These are phyloP conservation scores for Aspergillus fischeri DNA, from an alignment of 2,329 filamentous ascomycete species.

Conservation along the genomic window DNA sequence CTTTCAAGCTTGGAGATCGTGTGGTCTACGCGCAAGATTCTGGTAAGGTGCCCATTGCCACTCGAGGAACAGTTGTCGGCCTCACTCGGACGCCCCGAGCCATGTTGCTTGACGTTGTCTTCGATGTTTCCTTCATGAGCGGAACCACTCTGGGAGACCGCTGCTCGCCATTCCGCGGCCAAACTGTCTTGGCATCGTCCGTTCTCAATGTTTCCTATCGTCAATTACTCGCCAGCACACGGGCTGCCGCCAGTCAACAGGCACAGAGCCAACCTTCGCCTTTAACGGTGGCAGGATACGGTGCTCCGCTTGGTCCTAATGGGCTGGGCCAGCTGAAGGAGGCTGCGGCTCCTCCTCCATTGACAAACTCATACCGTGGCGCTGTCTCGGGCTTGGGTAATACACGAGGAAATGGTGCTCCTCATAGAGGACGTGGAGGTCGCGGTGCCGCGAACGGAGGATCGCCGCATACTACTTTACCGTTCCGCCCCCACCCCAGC, in stretches of 20 bases:
- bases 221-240: conserved; percentile 65
- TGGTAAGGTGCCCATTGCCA: conserved; percentile 90
- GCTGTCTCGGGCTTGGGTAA: conserved; percentile 49
- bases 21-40: conserved; percentile 90
- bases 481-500: conserved; percentile 30
- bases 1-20: conserved; percentile 79
- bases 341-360: conserved; percentile 53
- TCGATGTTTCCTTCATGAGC: conserved; percentile 95
- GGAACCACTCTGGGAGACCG: conserved; percentile 87
- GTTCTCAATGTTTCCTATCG: conserved; percentile 82
- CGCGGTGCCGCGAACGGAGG: conserved; percentile 25
- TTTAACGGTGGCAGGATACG: conserved; percentile 54
- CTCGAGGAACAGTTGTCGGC: conserved; percentile 88
- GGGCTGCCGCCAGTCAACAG: conserved; percentile 40
- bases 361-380: conserved; percentile 56
- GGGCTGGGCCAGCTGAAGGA: conserved; percentile 58
- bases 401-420: conserved; percentile 30
- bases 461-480: conserved; percentile 22
- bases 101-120: conserved; percentile 83
- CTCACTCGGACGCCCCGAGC: conserved; percentile 83
- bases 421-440: conserved; percentile 31
- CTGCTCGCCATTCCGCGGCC: conserved; percentile 88
- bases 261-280: conserved; percentile 55
- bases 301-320: conserved; percentile 53
- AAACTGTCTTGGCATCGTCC: conserved; percentile 81